Evolutionary conservation across 345 rosid species (phyloP).

Genomic region (Eucalyptus leucophloia): DNA sequence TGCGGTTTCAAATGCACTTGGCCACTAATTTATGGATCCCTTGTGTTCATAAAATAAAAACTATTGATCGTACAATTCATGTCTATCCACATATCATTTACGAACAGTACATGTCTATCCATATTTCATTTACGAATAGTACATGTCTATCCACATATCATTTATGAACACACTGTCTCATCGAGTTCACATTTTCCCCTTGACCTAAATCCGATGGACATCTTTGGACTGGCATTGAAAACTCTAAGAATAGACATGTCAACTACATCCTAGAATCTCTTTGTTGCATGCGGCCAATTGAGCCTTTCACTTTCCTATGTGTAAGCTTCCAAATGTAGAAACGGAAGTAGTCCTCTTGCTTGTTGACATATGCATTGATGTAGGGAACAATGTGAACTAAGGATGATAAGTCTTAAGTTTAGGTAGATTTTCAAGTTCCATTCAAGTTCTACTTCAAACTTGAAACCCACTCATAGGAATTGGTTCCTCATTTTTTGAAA

Average conservation of each 20-base stretch:
- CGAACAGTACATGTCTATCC: neutral
- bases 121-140: no score
- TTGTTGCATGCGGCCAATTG: neutral
- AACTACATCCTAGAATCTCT: neutral
- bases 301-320: neutral
- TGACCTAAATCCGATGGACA: neutral
- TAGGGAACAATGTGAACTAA: neutral
- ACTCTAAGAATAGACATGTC: neutral
- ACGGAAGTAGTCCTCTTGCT: neutral
- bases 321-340: neutral
- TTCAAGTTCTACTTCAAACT: no score
- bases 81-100: neutral
- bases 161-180: neutral
- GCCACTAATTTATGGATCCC: neutral
- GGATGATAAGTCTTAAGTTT: no score
- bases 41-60: neutral
- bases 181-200: neutral
- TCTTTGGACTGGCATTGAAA: neutral
- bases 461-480: no score
- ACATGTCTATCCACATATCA: neutral
- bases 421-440: no score
- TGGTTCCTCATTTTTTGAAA: no score
- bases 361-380: neutral
- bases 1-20: neutral
- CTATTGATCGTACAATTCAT: neutral